These are phyloP conservation scores for Torulaspora maleeae DNA, from an alignment of 805 yeast species.

Conservation along the genomic window DNA sequence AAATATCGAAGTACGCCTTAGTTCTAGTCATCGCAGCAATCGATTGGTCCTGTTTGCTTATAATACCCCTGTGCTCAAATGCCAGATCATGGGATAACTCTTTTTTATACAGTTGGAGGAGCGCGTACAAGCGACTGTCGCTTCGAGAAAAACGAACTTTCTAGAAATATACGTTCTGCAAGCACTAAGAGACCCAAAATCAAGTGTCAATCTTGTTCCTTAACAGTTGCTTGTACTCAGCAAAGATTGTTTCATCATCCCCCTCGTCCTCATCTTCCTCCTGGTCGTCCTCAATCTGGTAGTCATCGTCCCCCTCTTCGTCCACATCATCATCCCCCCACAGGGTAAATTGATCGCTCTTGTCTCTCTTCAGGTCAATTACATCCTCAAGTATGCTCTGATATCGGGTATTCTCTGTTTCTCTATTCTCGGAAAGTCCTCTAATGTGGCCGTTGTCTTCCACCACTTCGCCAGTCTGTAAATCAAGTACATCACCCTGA, in stretches of 20 bases:
- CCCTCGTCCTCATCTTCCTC: slow-evolving; percentile 4
- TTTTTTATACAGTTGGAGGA: slow-evolving; percentile 1
- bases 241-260: background rate
- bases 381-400: slow-evolving; percentile 25
- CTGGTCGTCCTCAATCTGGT: slow-evolving; percentile 10
- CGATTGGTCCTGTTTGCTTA: background rate
- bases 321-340: slow-evolving; percentile 18
- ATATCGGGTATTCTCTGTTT: slow-evolving; percentile 12
- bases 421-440: slow-evolving; percentile 37
- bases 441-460: slow-evolving; percentile 67
- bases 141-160: background rate
- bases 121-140: slow-evolving; percentile 1
- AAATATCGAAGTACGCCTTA: slow-evolving; percentile 72
- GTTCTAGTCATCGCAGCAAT: slow-evolving; percentile 31
- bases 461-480: slow-evolving; percentile 57
- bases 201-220: background rate
- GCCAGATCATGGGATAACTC: background rate
- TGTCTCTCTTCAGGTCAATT: slow-evolving; percentile 14
- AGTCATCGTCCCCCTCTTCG: slow-evolving; percentile 7
- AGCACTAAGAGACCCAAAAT: background rate
- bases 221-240: slow-evolving; percentile 1
- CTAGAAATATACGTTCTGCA: background rate
- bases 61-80: no score
- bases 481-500: slow-evolving; percentile 63
- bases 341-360: slow-evolving; percentile 8